Evolutionary conservation across 306 rosid genomes (phyloP).

Genomic region (Quercus cerris): DNA sequence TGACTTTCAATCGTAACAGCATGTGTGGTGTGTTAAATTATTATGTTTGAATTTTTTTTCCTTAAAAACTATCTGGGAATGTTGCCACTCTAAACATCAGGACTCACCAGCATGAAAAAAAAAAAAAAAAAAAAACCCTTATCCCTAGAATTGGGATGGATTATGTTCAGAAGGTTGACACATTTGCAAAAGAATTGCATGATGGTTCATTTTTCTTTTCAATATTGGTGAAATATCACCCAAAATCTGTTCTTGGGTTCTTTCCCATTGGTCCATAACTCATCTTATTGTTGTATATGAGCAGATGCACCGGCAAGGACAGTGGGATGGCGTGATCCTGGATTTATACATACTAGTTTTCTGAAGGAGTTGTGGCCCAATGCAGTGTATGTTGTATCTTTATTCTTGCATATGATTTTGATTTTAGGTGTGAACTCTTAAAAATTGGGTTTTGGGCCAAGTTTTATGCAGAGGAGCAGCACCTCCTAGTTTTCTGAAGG

Average conservation of each 20-base stretch:
- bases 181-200: neutral
- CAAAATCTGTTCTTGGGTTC: neutral
- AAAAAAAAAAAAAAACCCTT: too few species aligned
- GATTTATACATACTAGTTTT: conserved; percentile 84
- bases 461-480: neutral
- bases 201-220: neutral
- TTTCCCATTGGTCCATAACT: neutral
- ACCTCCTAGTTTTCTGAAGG: conserved; percentile 80
- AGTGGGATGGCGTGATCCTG: conserved; percentile 97
- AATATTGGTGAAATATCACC: neutral
- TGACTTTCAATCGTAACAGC: conserved; percentile 72
- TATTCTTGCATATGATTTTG: conserved; percentile 11
- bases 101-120: too few species aligned
- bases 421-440: conserved; percentile 4
- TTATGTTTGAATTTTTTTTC: conserved; percentile 1
- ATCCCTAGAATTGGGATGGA: too few species aligned
- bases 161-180: neutral
- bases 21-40: conserved; percentile 73
- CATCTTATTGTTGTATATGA: conserved; percentile 2
- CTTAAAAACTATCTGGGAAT: neutral
- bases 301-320: conserved; percentile 95
- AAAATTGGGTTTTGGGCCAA: neutral
- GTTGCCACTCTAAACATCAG: too few species aligned
- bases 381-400: conserved; percentile 41
- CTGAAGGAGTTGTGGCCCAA: conserved; percentile 89